Base-by-base conservation (phyloP, 78 protist species). In the Salpingoeca rosetta region DNA sequence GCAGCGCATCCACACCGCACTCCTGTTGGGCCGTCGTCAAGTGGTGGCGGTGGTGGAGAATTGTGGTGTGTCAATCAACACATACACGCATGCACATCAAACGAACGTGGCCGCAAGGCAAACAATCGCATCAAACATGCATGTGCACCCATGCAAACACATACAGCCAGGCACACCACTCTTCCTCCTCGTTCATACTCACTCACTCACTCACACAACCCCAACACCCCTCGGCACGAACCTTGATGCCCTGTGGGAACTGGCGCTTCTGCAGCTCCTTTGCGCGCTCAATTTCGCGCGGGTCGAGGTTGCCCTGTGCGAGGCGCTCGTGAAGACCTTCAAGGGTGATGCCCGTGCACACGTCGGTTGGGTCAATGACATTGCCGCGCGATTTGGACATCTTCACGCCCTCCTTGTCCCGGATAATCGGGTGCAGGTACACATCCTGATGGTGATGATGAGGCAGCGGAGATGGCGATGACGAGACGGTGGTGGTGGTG, bases 1-100 rank as follows among this genome's bases (percentile, higher is more conserved):
- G 94, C 80, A 98, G 94, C 37, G 98, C 99, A 82, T 98, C 99
- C 36, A 98, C 88, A 43, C 99, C 99, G 84, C 99, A 97, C 90
- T 95, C 96, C 26, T 96, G 87, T 40, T 98, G 97, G 81, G 99
- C 99, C 11, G 38, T 10, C n/a, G 99, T 99, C 82, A 87, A 97
- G 44, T 1, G 31, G 43, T 51, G 35, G 24, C 10, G 1, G 45
- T 85, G 88, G 11, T 11, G 27, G 38, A 7, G 17, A 75, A 37
- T 75, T 25, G 17, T 7, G 22, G 22, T 25, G 17, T 17, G 3
- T 37, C 43, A 3, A 36, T 17, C 7, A 75, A 75, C 38, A 10
- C n/a, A 17, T 25, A 75, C n/a, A 3, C 24, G 3, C 10, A 17
- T 76, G 80, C 80, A 76, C 12, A 76, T 76, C 40, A 12, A 12